Base-by-base conservation (phyloP, 805 yeast genomes). In the Metschnikowia aberdeeniae region DNA sequence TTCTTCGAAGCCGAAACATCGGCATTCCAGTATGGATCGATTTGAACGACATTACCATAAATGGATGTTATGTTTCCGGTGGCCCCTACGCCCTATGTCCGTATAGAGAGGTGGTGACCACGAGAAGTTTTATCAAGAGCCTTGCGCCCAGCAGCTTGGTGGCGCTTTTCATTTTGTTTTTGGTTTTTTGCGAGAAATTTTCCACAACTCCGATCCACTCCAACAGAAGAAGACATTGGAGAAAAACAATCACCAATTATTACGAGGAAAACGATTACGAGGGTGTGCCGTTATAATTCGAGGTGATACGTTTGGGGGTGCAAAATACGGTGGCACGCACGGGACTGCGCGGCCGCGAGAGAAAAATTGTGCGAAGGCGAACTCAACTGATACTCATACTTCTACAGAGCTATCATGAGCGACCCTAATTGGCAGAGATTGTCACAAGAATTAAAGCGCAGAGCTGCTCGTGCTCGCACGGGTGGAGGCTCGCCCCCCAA, bases 31-130 rank as follows among this genome's bases (percentile, higher is more conserved):
- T 80, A 0, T 90, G 97, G 97, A 77, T 89, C 3, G 89, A 88
- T 63, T 54, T 89, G 51, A 90, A 92, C 59, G 87, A 90, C 13
- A 73, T 92, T 19, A 77, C 87, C 1, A 80, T 82, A 17, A 65
- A 75, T 3, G 77, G 80, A 44, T 90, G 98, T 58, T 92, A 93
- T 90, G 89, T 89, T 4, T 63, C 77, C 10, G 96, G 96, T 1
- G 96, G 96, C 0, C 79, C 88, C 0, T 72, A 78, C 49, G 83
- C 92, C 0, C 59, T 67, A 28, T 90, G 98, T 60, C 97, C 97
- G 0, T 89, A 89, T 59, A 78, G 77, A 45, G 69, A 68, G 37
- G 73, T 75, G 1, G 72, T 80, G 8, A 70, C 82, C 5, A 67
- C 69, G 28, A 70, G 80, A 42, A 78, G 77, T 41, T 82, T 87